A percentile compares a stretch with the other conserved stretches of the same genome.
Conservation (phyloP, 192 early-diverging fungal species). For the Entomortierella lignicola region DNA sequence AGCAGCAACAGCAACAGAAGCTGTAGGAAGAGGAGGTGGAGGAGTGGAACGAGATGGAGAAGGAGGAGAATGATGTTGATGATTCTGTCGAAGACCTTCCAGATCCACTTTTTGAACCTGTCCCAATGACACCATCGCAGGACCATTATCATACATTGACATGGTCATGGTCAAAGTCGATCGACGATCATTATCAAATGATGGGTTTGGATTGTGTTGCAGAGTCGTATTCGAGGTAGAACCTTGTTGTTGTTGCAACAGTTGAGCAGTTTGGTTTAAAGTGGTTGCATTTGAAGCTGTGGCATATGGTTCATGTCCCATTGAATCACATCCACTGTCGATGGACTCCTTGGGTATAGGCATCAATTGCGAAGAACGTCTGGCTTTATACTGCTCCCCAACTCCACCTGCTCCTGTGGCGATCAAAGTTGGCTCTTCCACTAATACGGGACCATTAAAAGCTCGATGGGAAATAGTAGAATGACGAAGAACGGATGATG, state of each 20-base stretch:
- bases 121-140: constrained; percentile 28
- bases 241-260: neutral
- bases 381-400: neutral
- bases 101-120: constrained; percentile 47
- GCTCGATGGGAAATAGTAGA: constrained; percentile 13
- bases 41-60: too few species aligned
- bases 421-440: constrained; percentile 14
- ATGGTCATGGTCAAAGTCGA: constrained; percentile 11
- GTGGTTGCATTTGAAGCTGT: constrained; percentile 39
- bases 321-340: constrained; percentile 28
- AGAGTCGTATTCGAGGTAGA: neutral
- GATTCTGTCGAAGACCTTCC: constrained; percentile 39
- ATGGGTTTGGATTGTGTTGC: constrained; percentile 1
- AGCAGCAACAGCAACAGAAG: too few species aligned
- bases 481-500: constrained; percentile 31
- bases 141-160: constrained; percentile 42
- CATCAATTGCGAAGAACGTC: constrained; percentile 35
- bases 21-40: too few species aligned
- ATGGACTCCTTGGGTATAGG: constrained; percentile 24
- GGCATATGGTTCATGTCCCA: constrained; percentile 21
- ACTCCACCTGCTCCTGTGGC: neutral
- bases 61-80: constrained; percentile 10
- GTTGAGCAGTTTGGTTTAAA: constrained; percentile 10
- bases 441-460: constrained; percentile 2
- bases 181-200: neutral